Evolutionary conservation across 768 basidiomycete genomes (phyloP), one percentile per base, ranked within the genome.

Genomic region (Leccinum incarnatum): DNA sequence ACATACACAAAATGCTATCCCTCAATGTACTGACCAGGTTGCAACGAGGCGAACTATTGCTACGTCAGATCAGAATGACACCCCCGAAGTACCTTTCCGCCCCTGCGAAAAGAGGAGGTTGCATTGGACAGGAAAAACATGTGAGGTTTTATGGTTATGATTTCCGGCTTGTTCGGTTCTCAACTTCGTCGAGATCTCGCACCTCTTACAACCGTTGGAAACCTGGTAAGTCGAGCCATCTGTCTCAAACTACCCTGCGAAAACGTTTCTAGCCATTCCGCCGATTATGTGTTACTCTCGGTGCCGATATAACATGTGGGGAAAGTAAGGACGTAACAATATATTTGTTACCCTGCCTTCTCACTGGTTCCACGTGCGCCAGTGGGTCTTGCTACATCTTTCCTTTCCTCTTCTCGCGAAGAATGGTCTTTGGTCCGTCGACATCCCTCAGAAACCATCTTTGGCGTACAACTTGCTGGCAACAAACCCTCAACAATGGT

Each of bases 361-460:
- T 56, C 49, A 55, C 25, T 27, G 4, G 3, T 12, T 29, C 19
- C 30, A 25, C 49, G 51, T 34, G n/a, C 8, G n/a, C 47, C 47
- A 91, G 89, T 98, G 96, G 95, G 93, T 4, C 82, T 99, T n/a
- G 88, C 94, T 5, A 86, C 83, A 46, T 95, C 95, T 2, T 92
- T 98, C 72, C 81, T 97, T 21, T 75, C 80, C 10, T 96, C 93
- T 3, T 93, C 93, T 10, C 89, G 88, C 59, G 92, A 94, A 67
- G 96, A 99, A 74, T 98, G 95, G 94, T 94, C 93, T 0, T 80
- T 98, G 3, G 88, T 96, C 48, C 78, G 95, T 47, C 80, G 94
- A 34, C 95, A 98, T 67, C 90, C 93, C 0, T 88, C 87, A 1
- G 96, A 98, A 70, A 75, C 76, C 45, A 88, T 79, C 7, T 99